Evolutionary conservation across 768 basidiomycete genomes (phyloP).

Genomic region (Galerina marginata): DNA sequence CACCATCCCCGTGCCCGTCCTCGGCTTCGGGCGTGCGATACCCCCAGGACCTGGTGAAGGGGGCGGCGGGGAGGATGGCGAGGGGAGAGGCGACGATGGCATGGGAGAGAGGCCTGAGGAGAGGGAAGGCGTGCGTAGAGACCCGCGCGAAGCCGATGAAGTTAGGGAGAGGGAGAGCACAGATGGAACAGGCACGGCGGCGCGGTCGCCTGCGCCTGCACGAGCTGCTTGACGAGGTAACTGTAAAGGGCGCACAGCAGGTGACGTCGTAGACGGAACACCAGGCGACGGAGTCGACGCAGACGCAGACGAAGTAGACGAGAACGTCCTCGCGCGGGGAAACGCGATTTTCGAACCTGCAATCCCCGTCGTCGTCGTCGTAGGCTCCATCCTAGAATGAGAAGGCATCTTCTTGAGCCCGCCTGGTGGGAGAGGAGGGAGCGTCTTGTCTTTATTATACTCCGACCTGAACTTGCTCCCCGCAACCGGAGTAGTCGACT

Average conservation of each 20-base stretch:
- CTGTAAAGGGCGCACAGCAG: conserved; percentile 35
- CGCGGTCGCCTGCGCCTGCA: conserved; percentile 32
- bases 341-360: conserved; percentile 18
- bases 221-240: conserved; percentile 31
- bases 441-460: conserved; percentile 40
- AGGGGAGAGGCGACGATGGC: not conserved
- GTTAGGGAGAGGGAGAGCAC: conserved; percentile 7
- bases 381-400: not conserved
- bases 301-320: conserved; percentile 22
- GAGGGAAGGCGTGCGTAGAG: conserved; percentile 21
- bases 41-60: conserved; percentile 8
- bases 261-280: conserved; percentile 18
- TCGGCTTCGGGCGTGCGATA: conserved; percentile 47
- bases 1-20: conserved; percentile 74
- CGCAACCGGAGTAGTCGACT: conserved; percentile 11
- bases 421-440: conserved; percentile 38
- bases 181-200: conserved; percentile 39
- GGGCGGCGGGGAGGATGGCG: conserved; percentile 8
- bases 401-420: conserved; percentile 25
- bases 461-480: conserved; percentile 3
- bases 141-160: conserved; percentile 16
- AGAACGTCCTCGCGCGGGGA: conserved; percentile 31
- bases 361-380: not conserved
- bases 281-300: conserved; percentile 4
- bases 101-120: not conserved